Base-by-base conservation (phyloP, 1,139 yeast genomes). In the Yamadazyma dendronema region DNA sequence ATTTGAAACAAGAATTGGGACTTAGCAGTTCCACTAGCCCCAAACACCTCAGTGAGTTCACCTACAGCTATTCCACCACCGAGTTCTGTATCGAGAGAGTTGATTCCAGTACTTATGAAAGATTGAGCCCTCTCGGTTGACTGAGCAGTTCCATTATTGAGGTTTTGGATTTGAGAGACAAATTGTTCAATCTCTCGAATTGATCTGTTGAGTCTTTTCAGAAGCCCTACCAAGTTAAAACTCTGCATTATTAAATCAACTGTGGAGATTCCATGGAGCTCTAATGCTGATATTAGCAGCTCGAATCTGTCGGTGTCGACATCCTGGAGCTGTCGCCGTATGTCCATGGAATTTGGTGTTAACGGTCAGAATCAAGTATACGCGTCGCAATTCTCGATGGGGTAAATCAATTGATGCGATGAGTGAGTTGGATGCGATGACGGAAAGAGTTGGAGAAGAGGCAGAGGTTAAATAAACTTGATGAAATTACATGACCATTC, bases 11-110 rank as follows among this genome's bases (percentile, higher is more conserved):
- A 59, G 8, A 89, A 60, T 49, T 88, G 94, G 0, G 96, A 81
- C 55, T 89, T 89, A 0, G 96, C 97, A 3, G 85, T 74, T 0
- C 95, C 87, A 42, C 94, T 81, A 28, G 83, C 85, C 0, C 97
- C 97, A 48, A 81, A 81, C 2, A 90, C 56, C 59, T 90, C 97
- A 0, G 94, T 84, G 3, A 90, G 61, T 30, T 76, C 70, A 2
- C 89, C 83, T 0, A 76, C 49, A 0, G 76, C 78, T 3, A 89
- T 68, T 0, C 97, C 96, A 1, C 92, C 92, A 21, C 75, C 72
- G 12, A 89, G 57, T 3, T 66, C 50, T 8, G 48, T 50, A 56
- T 89, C 96, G 1, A 90, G 49, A 13, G 5, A n/a, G 11, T 19
- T 8, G 5, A 30, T 8, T 13, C 26, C 26, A n/a, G 32, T 30